Percentiles rank a stretch among this genome's conserved stretches.
Evolutionary conservation across 805 yeast genomes (phyloP).

Genomic region (Hanseniaspora pseudoguilliermondii): DNA sequence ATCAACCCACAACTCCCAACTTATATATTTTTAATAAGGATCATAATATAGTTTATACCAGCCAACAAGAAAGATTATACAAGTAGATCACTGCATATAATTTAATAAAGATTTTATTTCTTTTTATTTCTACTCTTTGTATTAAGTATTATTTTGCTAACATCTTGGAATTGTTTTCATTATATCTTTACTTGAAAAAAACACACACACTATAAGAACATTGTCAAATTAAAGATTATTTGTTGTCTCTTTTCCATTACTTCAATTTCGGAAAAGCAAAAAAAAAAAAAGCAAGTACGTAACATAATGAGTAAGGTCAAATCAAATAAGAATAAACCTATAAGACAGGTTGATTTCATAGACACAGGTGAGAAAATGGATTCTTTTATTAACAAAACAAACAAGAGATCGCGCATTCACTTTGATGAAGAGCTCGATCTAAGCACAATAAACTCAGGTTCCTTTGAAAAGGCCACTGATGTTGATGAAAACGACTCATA

Average conservation of each 20-base stretch:
- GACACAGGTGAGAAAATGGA: neutral
- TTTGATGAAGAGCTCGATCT: neutral
- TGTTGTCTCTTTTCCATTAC: neutral
- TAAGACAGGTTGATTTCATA: conserved; percentile 3
- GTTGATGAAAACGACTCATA: neutral
- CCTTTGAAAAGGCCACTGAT: neutral
- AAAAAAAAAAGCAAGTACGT: no score
- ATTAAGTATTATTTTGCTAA: no score
- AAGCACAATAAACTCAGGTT: neutral
- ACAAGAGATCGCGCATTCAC: neutral
- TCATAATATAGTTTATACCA: no score
- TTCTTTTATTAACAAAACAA: neutral
- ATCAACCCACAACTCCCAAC: no score
- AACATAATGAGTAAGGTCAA: neutral
- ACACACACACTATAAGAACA: no score
- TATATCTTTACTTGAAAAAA: neutral
- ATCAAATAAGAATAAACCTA: neutral
- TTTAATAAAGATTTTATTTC: no score
- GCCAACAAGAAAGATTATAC: no score
- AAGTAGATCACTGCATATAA: no score
- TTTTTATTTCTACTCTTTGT: no score
- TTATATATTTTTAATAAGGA: no score
- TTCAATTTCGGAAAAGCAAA: neutral
- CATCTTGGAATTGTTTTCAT: neutral
- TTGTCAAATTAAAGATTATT: neutral